Evolutionary conservation across 2,329 filamentous ascomycete species (phyloP).

Genomic region (Aspergillus ochraceus): DNA sequence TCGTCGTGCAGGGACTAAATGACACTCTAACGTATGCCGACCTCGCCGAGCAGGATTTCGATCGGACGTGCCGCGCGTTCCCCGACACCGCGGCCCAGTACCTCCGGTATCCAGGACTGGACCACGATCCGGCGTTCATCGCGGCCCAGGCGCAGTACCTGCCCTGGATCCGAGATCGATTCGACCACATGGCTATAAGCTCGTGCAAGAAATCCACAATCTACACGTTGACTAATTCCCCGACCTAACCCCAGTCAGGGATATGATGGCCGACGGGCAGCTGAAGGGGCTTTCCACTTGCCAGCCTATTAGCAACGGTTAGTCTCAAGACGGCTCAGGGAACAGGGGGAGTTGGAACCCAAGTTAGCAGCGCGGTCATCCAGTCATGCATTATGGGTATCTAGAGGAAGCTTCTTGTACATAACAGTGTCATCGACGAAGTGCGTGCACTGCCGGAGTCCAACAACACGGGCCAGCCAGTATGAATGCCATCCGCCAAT

Average conservation of each 20-base stretch:
- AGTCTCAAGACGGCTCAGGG: neutral
- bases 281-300: neutral
- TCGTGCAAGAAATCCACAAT: neutral
- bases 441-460: neutral
- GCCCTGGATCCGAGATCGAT: neutral
- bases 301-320: neutral
- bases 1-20: neutral
- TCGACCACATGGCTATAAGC: neutral
- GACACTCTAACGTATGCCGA: slow-evolving; percentile 1
- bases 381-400: neutral
- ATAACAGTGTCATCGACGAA: neutral
- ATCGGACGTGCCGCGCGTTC: neutral
- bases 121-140: neutral
- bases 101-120: neutral
- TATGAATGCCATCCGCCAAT: neutral
- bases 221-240: neutral
- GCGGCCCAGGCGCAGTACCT: neutral
- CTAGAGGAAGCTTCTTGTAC: neutral
- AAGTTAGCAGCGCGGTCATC: neutral
- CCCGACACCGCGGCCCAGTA: neutral
- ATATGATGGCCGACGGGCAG: neutral
- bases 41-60: neutral
- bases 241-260: too few species aligned
- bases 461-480: neutral
- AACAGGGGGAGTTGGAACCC: neutral